Conservation (phyloP, 257 asterid species). For the Plantago ovata region DNA sequence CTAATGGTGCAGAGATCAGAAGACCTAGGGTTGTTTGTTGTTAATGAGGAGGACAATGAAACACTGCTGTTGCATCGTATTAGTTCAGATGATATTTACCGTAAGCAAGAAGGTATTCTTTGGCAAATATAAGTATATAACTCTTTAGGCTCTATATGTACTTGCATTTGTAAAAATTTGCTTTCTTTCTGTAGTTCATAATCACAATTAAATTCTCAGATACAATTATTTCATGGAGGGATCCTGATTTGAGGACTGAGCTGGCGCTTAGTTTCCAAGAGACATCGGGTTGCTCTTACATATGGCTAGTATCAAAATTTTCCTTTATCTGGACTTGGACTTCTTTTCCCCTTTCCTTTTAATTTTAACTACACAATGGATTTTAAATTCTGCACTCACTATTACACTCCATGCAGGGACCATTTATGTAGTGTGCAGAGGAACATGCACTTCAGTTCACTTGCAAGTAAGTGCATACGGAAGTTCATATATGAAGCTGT, state of each 20-base stretch:
- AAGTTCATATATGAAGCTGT: no score
- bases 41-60: conserved; percentile 84
- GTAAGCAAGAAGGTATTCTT: conserved; percentile 83
- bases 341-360: conserved; percentile 9
- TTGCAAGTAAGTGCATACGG: conserved; percentile 62
- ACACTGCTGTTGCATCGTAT: conserved; percentile 74
- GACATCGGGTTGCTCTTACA: conserved; percentile 83
- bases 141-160: neutral
- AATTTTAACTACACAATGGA: conserved; percentile 17
- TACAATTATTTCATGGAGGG: conserved; percentile 97
- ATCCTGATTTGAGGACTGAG: conserved; percentile 85
- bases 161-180: no score
- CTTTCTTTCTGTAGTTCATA: no score
- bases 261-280: conserved; percentile 99
- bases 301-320: conserved; percentile 68
- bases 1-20: conserved; percentile 65
- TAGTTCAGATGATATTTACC: conserved; percentile 87
- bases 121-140: conserved; percentile 36
- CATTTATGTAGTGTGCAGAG: conserved; percentile 81
- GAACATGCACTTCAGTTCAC: conserved; percentile 68
- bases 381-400: neutral
- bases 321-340: conserved; percentile 2
- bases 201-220: conserved; percentile 37
- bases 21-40: conserved; percentile 70
- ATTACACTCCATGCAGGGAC: conserved; percentile 54